Percentiles rank a stretch among this genome's conserved stretches.
phyloP scores from a whole-genome alignment of 164 flowering plant species.

The Kingdonia uniflora region DNA sequence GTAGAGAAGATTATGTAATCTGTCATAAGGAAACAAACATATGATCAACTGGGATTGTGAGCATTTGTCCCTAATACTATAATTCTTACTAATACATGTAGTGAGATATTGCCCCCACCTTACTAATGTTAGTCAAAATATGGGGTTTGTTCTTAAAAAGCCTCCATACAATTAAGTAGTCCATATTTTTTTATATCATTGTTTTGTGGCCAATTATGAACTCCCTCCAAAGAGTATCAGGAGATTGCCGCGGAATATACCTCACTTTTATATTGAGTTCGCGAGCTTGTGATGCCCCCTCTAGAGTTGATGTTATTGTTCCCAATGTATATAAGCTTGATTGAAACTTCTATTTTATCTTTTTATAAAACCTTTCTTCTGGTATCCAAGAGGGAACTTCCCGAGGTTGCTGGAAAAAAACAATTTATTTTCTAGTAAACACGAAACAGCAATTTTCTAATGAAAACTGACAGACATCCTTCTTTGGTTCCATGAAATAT shows the following conservation, averaged over 20 bases:
- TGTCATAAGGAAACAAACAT: background rate
- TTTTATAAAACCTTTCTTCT: conserved; percentile 10
- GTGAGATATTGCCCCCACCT: background rate
- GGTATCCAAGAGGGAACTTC: conserved; percentile 4
- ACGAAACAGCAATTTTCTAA: conserved; percentile 14
- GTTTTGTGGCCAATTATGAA: too few relatives aligned
- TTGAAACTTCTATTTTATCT: conserved; percentile 38
- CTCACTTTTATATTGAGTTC: too few relatives aligned
- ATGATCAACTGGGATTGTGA: background rate
- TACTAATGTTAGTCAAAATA: background rate
- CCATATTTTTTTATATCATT: too few relatives aligned
- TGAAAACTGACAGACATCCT: conserved; percentile 47
- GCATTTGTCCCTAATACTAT: background rate
- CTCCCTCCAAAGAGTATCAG: too few relatives aligned
- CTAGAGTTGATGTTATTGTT: background rate
- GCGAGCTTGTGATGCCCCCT: background rate
- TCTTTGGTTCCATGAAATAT: conserved; percentile 12
- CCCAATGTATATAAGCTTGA: background rate
- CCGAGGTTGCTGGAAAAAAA: background rate
- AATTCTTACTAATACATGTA: background rate
- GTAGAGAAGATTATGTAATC: background rate
- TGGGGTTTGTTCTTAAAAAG: too few relatives aligned
- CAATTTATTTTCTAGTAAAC: conserved; percentile 7
- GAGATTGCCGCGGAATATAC: too few relatives aligned
- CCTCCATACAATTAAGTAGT: too few relatives aligned